These are phyloP conservation scores for Paecilomyces fulvus DNA, from an alignment of 2,329 filamentous ascomycete species.

Conservation along the genomic window DNA sequence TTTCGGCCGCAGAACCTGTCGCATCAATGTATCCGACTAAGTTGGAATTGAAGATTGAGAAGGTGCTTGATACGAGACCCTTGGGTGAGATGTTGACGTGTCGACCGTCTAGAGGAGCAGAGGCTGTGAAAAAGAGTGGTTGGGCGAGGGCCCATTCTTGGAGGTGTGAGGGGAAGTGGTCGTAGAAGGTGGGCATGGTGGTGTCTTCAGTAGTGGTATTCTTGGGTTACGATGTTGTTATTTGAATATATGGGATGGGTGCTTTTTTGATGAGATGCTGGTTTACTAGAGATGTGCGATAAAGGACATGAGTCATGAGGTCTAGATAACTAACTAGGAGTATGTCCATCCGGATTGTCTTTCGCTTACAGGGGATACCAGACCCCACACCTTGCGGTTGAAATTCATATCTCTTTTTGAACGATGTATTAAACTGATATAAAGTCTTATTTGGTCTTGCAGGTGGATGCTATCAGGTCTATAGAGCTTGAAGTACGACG, in stretches of 20 bases:
- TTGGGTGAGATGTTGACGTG: conserved; percentile 75
- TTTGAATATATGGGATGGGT: not conserved
- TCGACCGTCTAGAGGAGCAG: conserved; percentile 56
- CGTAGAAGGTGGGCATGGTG: conserved; percentile 52
- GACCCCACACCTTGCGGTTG: no score
- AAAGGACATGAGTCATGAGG: not conserved
- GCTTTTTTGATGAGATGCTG: not conserved
- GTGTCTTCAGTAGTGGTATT: not conserved
- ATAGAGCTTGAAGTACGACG: not conserved
- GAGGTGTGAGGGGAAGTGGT: conserved; percentile 48
- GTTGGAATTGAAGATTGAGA: conserved; percentile 52
- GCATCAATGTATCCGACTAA: conserved; percentile 63
- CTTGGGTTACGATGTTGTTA: not conserved
- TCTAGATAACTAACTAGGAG: no score
- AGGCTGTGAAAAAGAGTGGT: conserved; percentile 67
- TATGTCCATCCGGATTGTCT: no score
- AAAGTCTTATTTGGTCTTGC: not conserved
- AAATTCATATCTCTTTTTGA: no score
- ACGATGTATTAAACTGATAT: no score
- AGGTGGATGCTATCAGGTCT: not conserved
- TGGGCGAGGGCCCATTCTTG: conserved; percentile 58
- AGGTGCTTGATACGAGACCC: conserved; percentile 55
- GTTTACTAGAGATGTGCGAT: no score
- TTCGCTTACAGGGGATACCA: no score
- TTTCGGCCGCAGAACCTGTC: conserved; percentile 68